Base-by-base conservation (phyloP, 257 asterid species). In the Nicotiana tabacum region DNA sequence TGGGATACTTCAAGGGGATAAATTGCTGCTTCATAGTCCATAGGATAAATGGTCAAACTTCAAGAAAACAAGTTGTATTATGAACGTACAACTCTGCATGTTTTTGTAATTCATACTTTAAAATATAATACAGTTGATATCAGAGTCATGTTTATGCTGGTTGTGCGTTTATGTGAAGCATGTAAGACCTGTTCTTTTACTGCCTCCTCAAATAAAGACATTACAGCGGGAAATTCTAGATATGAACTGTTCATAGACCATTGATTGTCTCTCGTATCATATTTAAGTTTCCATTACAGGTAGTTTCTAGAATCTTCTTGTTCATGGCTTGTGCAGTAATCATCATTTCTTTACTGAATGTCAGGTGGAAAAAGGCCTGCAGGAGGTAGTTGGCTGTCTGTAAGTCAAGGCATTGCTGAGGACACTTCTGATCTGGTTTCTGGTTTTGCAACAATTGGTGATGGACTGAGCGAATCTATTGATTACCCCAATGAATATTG, bases 401-500 rank as follows among this genome's bases (percentile, higher is more conserved):
- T 96, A 70, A 96, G 98, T 90, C 98, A 93, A 88, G 98, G 99
- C 60, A 96, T 96, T 85, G 84, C 97, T 24, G 98, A 96, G 88
- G 99, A 94, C 88, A 90, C 96, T 55, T 94, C 98, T 86, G 99
- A 93, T 89, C 89, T 95, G 35, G 98, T 95, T 82, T 95, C 98
- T 83, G 97, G 98, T 91, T 94, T 96, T 88, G 98, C 98, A 83
- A 94, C 96, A 79, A 86, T 96, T 62, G 99, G 99, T 81, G 96
- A 94, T 86, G 97, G 97, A 80, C 85, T 95, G 87, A 93, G 93
- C 87, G 98, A 94, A 87, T 88, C 95, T 83, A 85, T 93, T 80
- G 98, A 94, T 88, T 96, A 92, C 84, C 96, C 95, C 24, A 96
- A 93, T 72, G 98, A 94, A 83, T 93, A 92, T 82, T 96, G 98